Evolutionary conservation across 2,329 filamentous ascomycete species (phyloP), one percentile per base, ranked within the genome.

Genomic region (Aspergillus neoniger): DNA sequence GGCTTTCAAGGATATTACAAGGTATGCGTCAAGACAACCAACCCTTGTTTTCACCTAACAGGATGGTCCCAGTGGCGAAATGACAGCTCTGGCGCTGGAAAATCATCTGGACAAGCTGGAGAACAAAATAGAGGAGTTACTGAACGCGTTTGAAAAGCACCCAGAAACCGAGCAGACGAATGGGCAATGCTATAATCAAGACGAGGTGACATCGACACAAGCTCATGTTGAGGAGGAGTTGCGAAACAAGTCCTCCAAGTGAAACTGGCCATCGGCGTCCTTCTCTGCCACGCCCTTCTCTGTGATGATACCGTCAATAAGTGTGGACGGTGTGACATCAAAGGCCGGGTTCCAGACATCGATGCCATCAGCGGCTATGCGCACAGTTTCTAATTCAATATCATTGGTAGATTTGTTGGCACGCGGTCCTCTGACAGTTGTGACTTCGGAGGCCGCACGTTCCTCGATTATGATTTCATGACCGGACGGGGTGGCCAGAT

Each of bases 291-390:
- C 91, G 0, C 94, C 94, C 69, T 90, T 87, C 79, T 99, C 95
- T 0, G 95, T 99, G 65, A 98, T 91, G 60, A 99, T 90, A 2
- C 91, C 92, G 76, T 99, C 95, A 65, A 99, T 97, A 56, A 97
- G 80, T 64, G 87, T 86, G 39, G 90, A 87, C 0, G 95, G 94
- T 9, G 95, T 99, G 36, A 99, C 91, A 72, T 99, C 95, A 73
- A 99, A 99, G 0, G 92, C 91, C 32, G 95, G 95, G 74, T 99
- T 99, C 93, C 95, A 99, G 8, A 98, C 92, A 43, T 85, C 82
- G 63, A 98, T 92, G 2, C 87, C 86, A 71, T 84, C 81, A 5
- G 87, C 86, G 32, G 94, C 94, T 55, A 91, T 94, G 44, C 90
- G 91, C 32, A 98, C 86, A 12, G 89, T 86, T 59, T 88, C 89